Evolutionary conservation across 1,139 yeast species (phyloP), one percentile per base, ranked within the genome.

Genomic region (Pichia sorboxylosa): DNA sequence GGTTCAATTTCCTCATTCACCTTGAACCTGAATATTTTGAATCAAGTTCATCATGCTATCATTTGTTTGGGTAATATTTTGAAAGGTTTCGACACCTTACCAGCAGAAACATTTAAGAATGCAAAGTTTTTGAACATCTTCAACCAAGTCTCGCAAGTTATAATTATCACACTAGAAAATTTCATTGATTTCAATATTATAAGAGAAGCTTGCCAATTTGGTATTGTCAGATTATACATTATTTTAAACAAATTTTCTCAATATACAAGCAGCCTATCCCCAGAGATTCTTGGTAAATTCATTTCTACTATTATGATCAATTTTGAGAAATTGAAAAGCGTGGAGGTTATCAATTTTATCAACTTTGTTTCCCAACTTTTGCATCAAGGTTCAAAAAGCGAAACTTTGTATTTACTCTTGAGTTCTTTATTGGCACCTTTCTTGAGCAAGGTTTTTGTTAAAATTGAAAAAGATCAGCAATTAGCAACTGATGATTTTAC

Each of bases 21-120:
- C 13, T 51, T 61, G 14, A 62, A 60, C 22, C 58, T 65, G 16
- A 63, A 66, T 30, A 50, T 68, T 24, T 65, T 78, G 4, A 57
- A 82, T 30, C 92, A 84, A 51, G 77, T 85, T 2, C 95, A 90
- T 53, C 96, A 90, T 52, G 69, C 78, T 26, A 59, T 92, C 30
- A 73, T 83, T 74, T 90, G 96, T 0, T 71, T 90, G 33, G 96
- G 96, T 24, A 83, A 95, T 0, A 68, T 87, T 48, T 81, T 87
- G 3, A 70, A 90, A 49, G 97, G 97, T 2, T 76, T 81, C 46
- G 79, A 74, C 42, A 65, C 64, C 14, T 35, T 47, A 14, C 32
- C 31, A 22, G 27, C 36, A 14, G 41, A 41, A 22, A 47, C 44
- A 17, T 39, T 41, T 29, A 46, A 45, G 29, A 47, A 45, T 41